phyloP scores from a whole-genome alignment of 108 stramenopile species.

The Skeletonema marinoi region DNA sequence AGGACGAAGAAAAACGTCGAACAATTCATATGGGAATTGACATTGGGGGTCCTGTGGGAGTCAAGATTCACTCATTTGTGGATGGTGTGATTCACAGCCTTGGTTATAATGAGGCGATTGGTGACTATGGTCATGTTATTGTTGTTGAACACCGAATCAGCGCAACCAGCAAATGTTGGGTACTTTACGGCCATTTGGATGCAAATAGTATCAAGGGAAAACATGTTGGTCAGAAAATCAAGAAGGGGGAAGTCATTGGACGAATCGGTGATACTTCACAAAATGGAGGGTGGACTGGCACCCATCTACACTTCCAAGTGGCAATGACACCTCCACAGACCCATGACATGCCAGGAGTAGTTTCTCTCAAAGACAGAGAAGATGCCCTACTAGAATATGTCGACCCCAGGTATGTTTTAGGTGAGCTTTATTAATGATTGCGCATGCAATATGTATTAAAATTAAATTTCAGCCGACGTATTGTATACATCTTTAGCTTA shows the following conservation, averaged over 20 bases:
- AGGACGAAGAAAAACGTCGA: conserved; percentile 41
- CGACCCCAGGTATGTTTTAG: conserved; percentile 75
- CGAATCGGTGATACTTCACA: conserved; percentile 73
- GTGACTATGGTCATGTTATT: conserved; percentile 85
- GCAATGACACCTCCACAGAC: conserved; percentile 51
- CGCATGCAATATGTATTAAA: too few species aligned
- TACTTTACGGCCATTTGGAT: conserved; percentile 83
- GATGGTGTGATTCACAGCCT: conserved; percentile 73
- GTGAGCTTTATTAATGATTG: conserved; percentile 50
- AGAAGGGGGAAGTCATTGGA: conserved; percentile 62
- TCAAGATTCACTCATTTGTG: conserved; percentile 68
- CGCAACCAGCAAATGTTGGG: conserved; percentile 46
- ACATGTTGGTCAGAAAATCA: conserved; percentile 29
- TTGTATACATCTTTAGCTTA: neutral
- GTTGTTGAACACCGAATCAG: conserved; percentile 72
- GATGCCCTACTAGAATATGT: conserved; percentile 62
- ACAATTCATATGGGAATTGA: conserved; percentile 85
- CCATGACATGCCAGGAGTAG: conserved; percentile 85
- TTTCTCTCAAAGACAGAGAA: conserved; percentile 53
- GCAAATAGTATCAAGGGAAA: conserved; percentile 21
- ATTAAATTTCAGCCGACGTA: too few species aligned
- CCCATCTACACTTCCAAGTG: conserved; percentile 80
- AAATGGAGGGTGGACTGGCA: conserved; percentile 83
- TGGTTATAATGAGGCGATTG: conserved; percentile 78
- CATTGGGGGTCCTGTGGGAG: conserved; percentile 75